phyloP scores from a whole-genome alignment of 2,329 filamentous ascomycete species.

The Beauveria caledonica region DNA sequence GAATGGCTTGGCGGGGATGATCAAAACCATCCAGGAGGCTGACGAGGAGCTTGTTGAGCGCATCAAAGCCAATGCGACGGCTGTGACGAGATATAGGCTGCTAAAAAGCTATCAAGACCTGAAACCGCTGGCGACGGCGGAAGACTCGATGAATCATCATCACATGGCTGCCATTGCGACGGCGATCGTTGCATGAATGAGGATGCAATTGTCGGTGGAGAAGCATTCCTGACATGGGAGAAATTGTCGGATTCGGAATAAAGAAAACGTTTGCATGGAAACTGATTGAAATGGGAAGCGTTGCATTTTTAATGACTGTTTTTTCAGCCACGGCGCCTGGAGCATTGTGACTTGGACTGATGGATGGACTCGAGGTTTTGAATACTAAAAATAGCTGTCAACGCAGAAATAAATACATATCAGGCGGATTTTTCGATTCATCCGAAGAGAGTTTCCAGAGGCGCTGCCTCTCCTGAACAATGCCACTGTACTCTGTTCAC shows the following conservation, averaged over 20 bases:
- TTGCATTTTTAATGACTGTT: neutral
- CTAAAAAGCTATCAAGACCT: constrained; percentile 1
- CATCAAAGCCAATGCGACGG: constrained; percentile 14
- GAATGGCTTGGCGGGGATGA: constrained; percentile 22
- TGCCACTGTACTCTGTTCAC: no score
- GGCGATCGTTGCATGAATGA: neutral
- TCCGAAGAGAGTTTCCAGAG: no score
- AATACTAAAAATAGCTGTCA: no score
- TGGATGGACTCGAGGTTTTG: neutral
- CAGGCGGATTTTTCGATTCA: no score
- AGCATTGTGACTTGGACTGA: neutral
- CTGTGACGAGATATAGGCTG: neutral
- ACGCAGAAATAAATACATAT: no score
- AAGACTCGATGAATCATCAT: constrained; percentile 1
- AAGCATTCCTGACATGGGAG: neutral
- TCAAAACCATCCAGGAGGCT: constrained; percentile 19
- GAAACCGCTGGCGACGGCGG: neutral
- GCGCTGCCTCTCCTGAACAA: no score
- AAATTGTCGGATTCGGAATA: neutral
- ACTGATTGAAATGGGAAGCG: neutral
- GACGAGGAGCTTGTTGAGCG: constrained; percentile 20
- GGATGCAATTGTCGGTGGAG: no score
- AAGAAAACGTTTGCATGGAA: neutral
- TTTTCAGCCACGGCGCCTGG: neutral
- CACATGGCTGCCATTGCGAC: constrained; percentile 9